Percentiles rank a stretch among this genome's conserved stretches.
Conservation (phyloP, 768 basidiomycete species). For the Botryobasidium botryosum region DNA sequence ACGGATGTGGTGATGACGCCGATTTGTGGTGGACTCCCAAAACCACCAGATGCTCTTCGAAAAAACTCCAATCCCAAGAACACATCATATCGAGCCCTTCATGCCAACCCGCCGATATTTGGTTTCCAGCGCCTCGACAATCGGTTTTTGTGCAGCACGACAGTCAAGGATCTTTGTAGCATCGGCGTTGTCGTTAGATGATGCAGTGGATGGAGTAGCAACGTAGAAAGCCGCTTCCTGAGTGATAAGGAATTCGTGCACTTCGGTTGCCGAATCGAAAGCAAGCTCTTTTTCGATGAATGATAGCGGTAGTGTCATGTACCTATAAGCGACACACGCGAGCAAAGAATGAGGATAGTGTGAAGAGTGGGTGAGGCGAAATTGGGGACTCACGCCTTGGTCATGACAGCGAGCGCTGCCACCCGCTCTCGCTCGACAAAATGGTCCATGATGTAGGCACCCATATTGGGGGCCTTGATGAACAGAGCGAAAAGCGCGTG, state of each 20-base stretch:
- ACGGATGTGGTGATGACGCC: too few relatives aligned
- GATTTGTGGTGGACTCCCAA: too few relatives aligned
- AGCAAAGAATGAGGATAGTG: neutral
- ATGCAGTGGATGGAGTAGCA: constrained; percentile 30
- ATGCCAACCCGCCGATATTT: constrained; percentile 80
- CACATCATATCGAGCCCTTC: constrained; percentile 44
- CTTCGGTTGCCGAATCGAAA: constrained; percentile 49
- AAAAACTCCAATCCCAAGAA: too few relatives aligned
- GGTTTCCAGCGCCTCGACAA: constrained; percentile 52
- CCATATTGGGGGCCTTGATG: constrained; percentile 82
- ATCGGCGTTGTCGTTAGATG: constrained; percentile 30
- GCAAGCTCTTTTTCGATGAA: constrained; percentile 72
- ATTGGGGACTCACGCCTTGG: constrained; percentile 61
- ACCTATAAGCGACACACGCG: constrained; percentile 33
- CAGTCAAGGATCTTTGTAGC: constrained; percentile 53
- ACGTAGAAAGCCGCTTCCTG: constrained; percentile 50
- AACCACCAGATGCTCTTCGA: too few relatives aligned
- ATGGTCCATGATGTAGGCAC: constrained; percentile 97
- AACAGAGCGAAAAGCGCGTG: constrained; percentile 81
- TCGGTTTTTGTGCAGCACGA: constrained; percentile 36
- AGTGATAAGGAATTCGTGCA: constrained; percentile 49
- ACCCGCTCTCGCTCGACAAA: constrained; percentile 86
- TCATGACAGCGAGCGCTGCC: constrained; percentile 72
- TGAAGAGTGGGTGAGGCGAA: neutral
- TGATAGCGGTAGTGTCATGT: constrained; percentile 54